Conservation (phyloP, 352 stramenopile species). For the Globisporangium yorkense region DNA sequence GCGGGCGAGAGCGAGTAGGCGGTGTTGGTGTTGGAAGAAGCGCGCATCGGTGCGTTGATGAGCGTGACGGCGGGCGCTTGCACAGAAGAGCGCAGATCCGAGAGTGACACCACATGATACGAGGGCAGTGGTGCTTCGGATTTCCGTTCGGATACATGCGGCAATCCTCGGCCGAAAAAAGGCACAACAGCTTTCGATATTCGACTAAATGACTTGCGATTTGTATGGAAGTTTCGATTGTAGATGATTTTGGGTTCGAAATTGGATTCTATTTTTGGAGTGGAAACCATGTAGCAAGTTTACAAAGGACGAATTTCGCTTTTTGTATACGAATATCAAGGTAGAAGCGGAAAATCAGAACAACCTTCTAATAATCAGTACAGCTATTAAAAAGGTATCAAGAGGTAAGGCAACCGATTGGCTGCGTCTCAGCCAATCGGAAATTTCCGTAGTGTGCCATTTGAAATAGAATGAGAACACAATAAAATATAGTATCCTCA, state of each 20-base stretch:
- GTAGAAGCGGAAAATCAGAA: too few relatives aligned
- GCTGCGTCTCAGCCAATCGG: too few relatives aligned
- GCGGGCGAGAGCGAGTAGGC: conserved; percentile 34
- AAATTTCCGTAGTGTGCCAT: too few relatives aligned
- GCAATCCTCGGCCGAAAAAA: background rate
- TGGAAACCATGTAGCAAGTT: background rate
- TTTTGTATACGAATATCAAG: too few relatives aligned
- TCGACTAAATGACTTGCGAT: background rate
- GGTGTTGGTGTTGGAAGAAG: background rate
- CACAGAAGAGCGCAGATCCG: background rate
- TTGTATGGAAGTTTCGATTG: background rate
- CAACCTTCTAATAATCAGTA: too few relatives aligned
- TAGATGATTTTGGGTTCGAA: background rate
- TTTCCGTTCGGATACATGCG: background rate
- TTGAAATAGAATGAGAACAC: too few relatives aligned
- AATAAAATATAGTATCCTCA: too few relatives aligned
- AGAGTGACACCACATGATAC: background rate
- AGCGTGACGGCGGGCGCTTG: background rate
- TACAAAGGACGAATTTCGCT: too few relatives aligned
- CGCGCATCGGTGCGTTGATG: background rate
- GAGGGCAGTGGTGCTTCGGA: background rate
- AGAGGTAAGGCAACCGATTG: too few relatives aligned
- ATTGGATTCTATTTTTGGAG: background rate
- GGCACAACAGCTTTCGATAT: background rate
- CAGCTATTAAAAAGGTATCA: too few relatives aligned